phyloP scores from a whole-genome alignment of 805 yeast species.

The Saccharomycopsis vini region DNA sequence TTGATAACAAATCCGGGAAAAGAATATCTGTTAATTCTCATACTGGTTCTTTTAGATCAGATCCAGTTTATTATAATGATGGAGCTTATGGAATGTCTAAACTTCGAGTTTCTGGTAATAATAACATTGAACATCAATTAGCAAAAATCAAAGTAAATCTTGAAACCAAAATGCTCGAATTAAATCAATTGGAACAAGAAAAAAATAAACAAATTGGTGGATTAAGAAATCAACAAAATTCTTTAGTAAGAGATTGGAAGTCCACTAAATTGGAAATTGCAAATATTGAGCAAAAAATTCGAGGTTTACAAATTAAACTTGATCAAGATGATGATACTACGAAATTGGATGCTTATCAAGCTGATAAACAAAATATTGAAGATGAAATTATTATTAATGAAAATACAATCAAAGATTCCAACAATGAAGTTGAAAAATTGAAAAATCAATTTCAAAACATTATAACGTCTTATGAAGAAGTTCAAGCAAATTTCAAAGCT shows the following conservation, averaged over 20 bases:
- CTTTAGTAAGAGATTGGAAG: no score
- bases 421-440: slow-evolving; percentile 4
- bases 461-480: slow-evolving; percentile 20
- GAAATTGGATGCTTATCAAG: slow-evolving; percentile 18
- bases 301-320: slow-evolving; percentile 1
- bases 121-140: not conserved
- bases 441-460: slow-evolving; percentile 14
- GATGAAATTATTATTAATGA: slow-evolving; percentile 19
- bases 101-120: slow-evolving; percentile 14
- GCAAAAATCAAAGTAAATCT: slow-evolving; percentile 1
- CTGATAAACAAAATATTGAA: slow-evolving; percentile 14
- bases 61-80: slow-evolving; percentile 41
- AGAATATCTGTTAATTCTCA: slow-evolving; percentile 29
- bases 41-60: slow-evolving; percentile 39
- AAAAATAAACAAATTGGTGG: no score
- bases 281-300: slow-evolving; percentile 1
- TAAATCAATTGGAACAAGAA: slow-evolving; percentile 2
- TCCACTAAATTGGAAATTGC: slow-evolving; percentile 2
- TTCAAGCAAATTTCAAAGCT: slow-evolving; percentile 20
- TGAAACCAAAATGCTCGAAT: slow-evolving; percentile 4
- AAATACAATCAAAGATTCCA: slow-evolving; percentile 5
- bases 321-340: slow-evolving; percentile 19
- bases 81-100: slow-evolving; percentile 3
- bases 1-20: slow-evolving; percentile 36
- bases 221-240: no score